Percentiles rank a stretch among this genome's conserved stretches.
phyloP scores from a whole-genome alignment of 1,284 basidiomycete species.

The Moesziomyces sp. region DNA sequence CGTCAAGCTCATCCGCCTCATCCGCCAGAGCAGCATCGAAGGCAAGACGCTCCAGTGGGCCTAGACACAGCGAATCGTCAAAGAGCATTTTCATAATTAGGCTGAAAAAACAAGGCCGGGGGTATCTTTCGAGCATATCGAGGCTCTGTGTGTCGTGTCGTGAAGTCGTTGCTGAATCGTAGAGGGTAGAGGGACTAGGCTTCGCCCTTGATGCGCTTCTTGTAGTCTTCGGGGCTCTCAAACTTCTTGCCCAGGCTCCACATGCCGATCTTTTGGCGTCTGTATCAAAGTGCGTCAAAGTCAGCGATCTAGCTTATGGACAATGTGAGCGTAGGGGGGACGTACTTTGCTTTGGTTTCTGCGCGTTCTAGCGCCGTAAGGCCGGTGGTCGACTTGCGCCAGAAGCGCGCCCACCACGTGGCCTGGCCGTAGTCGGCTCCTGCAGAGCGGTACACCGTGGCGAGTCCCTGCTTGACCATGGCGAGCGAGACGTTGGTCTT shows the following conservation, averaged over 20 bases:
- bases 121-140: not conserved
- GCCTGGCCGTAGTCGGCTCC: constrained; percentile 64
- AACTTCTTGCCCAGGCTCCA: constrained; percentile 57
- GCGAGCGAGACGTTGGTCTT: constrained; percentile 62
- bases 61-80: constrained; percentile 5
- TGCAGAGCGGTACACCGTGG: constrained; percentile 61
- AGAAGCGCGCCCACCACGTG: constrained; percentile 46
- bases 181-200: not conserved
- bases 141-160: not conserved
- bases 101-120: not conserved
- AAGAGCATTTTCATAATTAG: not conserved
- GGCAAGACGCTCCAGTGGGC: constrained; percentile 48
- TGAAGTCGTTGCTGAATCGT: not conserved
- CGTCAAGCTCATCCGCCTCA: constrained; percentile 56
- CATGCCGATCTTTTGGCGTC: constrained; percentile 45
- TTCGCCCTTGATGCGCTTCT: constrained; percentile 41
- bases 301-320: not conserved
- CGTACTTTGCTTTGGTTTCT: constrained; percentile 51
- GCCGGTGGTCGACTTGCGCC: constrained; percentile 48
- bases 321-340: not conserved
- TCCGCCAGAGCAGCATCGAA: constrained; percentile 52
- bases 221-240: constrained; percentile 61
- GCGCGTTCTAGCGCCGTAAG: constrained; percentile 51
- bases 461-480: constrained; percentile 61
- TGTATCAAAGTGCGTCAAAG: not conserved